phyloP scores from a whole-genome alignment of 495 filamentous ascomycete genomes.

The Penicillium bovifimosum region DNA sequence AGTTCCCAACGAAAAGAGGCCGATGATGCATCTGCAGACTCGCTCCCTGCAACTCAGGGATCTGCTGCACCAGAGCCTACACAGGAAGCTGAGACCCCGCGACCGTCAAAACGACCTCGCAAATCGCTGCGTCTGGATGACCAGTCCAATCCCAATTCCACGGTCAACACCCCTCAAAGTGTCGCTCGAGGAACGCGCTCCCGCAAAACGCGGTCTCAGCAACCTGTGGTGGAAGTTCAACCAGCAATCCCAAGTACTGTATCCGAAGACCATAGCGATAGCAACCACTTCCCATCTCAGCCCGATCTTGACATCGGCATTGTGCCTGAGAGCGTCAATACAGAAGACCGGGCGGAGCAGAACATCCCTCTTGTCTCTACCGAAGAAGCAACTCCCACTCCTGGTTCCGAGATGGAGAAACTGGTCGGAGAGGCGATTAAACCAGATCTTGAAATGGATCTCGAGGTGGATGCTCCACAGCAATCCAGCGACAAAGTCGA shows the following conservation, averaged over 20 bases:
- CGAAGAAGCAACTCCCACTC: slow-evolving; percentile 18
- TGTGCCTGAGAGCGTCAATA: slow-evolving; percentile 1
- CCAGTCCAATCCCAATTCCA: slow-evolving; percentile 8
- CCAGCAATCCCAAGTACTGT: background rate
- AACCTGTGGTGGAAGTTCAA: background rate
- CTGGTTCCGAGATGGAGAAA: slow-evolving; percentile 7
- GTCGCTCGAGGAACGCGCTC: slow-evolving; percentile 12
- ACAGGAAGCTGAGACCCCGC: slow-evolving; percentile 6
- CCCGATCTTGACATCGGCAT: background rate
- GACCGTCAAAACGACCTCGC: slow-evolving; percentile 17
- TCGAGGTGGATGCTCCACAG: background rate
- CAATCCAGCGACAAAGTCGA: background rate
- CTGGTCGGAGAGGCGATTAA: slow-evolving; percentile 1
- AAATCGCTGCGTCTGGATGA: slow-evolving; percentile 27
- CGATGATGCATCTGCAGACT: background rate
- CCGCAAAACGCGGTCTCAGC: slow-evolving; percentile 19
- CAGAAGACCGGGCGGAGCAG: background rate
- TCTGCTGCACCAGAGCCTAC: background rate
- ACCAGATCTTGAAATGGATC: slow-evolving; percentile 17
- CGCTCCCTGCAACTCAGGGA: slow-evolving; percentile 7
- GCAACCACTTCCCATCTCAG: background rate
- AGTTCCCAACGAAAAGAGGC: slow-evolving; percentile 18
- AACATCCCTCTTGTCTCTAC: slow-evolving; percentile 11
- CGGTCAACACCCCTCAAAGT: slow-evolving; percentile 8
- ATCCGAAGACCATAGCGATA: background rate